A percentile compares a stretch with the other conserved stretches of the same genome.
Conservation (phyloP, 768 basidiomycete genomes). For the Termitomyces sp. region DNA sequence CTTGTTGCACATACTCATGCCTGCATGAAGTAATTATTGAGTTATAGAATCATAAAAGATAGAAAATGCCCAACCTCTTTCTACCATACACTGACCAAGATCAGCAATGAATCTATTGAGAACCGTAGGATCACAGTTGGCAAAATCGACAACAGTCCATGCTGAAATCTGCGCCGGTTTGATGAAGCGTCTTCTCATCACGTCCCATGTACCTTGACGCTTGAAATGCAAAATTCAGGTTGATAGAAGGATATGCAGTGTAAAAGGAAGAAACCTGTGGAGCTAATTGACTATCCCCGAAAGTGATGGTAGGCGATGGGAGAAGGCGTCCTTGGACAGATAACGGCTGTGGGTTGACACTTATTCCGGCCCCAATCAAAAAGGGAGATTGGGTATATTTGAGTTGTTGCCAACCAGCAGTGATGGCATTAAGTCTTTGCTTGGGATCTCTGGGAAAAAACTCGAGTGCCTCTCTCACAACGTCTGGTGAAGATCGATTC, state of each 20-base stretch:
- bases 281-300: slow-evolving; percentile 14
- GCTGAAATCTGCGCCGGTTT: slow-evolving; percentile 13
- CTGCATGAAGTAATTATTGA: neutral
- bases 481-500: slow-evolving; percentile 28
- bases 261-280: slow-evolving; percentile 11
- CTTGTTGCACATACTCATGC: slow-evolving; percentile 17
- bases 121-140: slow-evolving; percentile 11
- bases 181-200: slow-evolving; percentile 25
- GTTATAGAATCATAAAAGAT: neutral
- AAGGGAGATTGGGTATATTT: slow-evolving; percentile 37
- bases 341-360: slow-evolving; percentile 26
- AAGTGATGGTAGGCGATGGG: slow-evolving; percentile 29
- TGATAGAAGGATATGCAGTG: neutral
- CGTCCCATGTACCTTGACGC: slow-evolving; percentile 29
- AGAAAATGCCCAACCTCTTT: slow-evolving; percentile 20
- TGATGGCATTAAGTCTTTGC: slow-evolving; percentile 21
- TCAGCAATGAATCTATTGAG: slow-evolving; percentile 21
- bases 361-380: slow-evolving; percentile 36
- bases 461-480: slow-evolving; percentile 26
- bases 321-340: slow-evolving; percentile 34
- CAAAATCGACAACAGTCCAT: slow-evolving; percentile 27
- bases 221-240: neutral
- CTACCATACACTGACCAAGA: slow-evolving; percentile 20
- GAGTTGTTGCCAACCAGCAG: slow-evolving; percentile 30
- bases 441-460: slow-evolving; percentile 25